Conservation (phyloP, 257 asterid species). For the Nicotiana undulata region DNA sequence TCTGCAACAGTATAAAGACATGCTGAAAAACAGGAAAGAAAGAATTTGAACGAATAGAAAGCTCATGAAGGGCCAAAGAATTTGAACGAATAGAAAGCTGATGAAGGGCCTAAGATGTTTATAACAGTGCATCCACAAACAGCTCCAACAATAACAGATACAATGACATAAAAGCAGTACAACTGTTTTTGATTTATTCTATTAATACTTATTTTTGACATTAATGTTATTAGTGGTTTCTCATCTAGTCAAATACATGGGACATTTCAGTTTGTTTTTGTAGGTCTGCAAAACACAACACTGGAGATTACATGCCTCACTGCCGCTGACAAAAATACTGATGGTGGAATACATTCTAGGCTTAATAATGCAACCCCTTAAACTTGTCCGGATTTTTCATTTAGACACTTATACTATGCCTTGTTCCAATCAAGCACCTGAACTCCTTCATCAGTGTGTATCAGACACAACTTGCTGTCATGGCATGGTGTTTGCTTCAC, state of each 20-base stretch:
- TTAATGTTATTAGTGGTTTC: neutral
- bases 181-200: neutral
- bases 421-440: no score
- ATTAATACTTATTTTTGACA: neutral
- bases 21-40: neutral
- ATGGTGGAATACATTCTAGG: neutral
- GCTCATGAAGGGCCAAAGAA: neutral
- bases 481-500: no score
- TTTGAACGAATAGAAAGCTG: neutral
- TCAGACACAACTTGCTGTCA: no score
- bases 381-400: no score
- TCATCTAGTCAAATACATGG: neutral
- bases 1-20: conserved; percentile 28
- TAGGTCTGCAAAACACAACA: neutral
- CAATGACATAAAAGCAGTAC: neutral
- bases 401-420: no score
- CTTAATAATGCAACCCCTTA: no score
- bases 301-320: neutral
- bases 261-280: neutral
- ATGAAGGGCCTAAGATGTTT: neutral
- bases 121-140: neutral
- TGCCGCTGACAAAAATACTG: neutral
- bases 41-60: neutral
- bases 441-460: no score
- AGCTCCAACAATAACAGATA: neutral